Base-by-base conservation (phyloP, 1,284 basidiomycete genomes). In the Coriolopsis trogii region DNA sequence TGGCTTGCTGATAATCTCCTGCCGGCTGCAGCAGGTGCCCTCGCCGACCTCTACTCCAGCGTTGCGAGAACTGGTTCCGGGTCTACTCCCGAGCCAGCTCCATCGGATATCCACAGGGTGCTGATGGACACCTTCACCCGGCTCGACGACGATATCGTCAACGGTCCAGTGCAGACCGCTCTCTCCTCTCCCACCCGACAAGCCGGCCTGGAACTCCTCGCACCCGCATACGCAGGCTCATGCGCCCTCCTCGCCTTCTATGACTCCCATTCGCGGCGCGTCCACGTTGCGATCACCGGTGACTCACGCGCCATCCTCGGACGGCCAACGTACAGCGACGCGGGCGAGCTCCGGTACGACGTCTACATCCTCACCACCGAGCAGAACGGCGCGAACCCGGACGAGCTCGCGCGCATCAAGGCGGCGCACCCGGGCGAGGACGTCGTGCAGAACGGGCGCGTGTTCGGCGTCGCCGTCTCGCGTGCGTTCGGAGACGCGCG, bases 221-320 rank as follows among this genome's bases (percentile, higher is more conserved):
- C 60, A 6, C 66, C 62, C 0, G 69, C 67, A 1, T 63, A 58
- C 26, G 60, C 70, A n/a, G 71, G 71, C 9, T 70, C 72, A 0
- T 72, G 70, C 48, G 76, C 75, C 0, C 60, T 80, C 4, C 62
- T 80, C 15, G 69, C 73, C 1, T 68, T 82, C 50, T 82, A 77
- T 58, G 78, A 83, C 53, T 68, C 64, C 6, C 65, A 73, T 40
- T 70, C 71, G 10, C 65, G 72, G 2, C 55, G 68, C 3, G 68
- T 84, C 1, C 73, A 73, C 51, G 64, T 80, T 15, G 81, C 80
- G 0, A 72, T 79, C 34, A 78, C 82, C 0, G 84, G 85, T 6
- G 80, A 85, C 62, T 78, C 75, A 9, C 77, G 84, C n/a, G 84
- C 83, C 3, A 73, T 87, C 3, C 71, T 85, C 5, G 85, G 84